Evolutionary conservation across 192 early-diverging fungal species (phyloP), one percentile per base, ranked within the genome.

Genomic region (Coemansia erecta): DNA sequence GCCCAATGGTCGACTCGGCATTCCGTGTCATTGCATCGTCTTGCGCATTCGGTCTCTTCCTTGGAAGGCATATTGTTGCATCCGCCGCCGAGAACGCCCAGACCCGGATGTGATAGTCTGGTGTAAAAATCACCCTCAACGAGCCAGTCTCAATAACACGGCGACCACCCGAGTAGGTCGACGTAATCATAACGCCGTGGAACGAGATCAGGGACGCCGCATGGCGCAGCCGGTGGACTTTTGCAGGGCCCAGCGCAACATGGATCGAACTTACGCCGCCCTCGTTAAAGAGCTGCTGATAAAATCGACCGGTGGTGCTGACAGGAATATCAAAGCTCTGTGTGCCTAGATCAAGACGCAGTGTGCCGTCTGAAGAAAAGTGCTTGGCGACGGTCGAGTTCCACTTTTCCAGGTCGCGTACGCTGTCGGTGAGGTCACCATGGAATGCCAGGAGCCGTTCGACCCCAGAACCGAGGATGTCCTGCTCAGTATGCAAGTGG

Each of bases 371-470:
- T 0, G 17, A 13, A 7, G 55, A 18, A 40, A 78, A 78, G 42
- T 57, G 45, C 17, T 53, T 46, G 43, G 33, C 22, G 6, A 78
- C 42, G 19, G 56, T 58, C 31, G 42, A 12, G 4, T 50, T 60
- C 69, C 75, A 78, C 43, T 53, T 61, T 21, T 62, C 70, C 21
- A 72, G 55, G 22, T 35, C 50, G 22, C 59, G 66, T 47, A 23
- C 21, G 9, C 17, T 56, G 21, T 12, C 45, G 21, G 46, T 44
- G 5, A 78, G 47, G 2, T 26, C 22, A 21, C 65, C 58, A 51
- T 72, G 75, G 51, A 78, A 68, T 2, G 50, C 51, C 42, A 72
- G 65, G 43, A 78, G 52, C 48, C 62, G 65, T 65, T 69, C 66
- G n/a, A 72, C 39, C 1, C 70, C 67, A 1, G 31, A 10, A 22